Base-by-base conservation (phyloP, 2,329 filamentous ascomycete genomes). In the Colletotrichum godetiae region DNA sequence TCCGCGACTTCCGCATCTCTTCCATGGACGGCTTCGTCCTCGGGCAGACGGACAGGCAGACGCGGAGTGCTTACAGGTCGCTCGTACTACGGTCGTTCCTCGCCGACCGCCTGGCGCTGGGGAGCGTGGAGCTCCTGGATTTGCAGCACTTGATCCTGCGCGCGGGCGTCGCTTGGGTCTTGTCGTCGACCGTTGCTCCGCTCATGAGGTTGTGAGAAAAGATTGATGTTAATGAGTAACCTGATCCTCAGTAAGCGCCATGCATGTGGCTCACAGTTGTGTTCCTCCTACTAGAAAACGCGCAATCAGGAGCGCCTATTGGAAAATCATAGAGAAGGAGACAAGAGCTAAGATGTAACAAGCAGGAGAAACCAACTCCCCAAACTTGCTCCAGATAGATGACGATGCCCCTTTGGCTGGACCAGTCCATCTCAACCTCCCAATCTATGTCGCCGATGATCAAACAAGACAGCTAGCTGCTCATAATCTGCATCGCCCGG, bases 21-120 rank as follows among this genome's bases (percentile, higher is more conserved):
- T 82, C 84, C 27, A 87, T 89, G 86, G 88, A 90, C 74, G 86
- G 82, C 13, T 88, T 84, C 72, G 81, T 88, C 5, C 77, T 88
- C 19, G 68, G 76, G 10, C 76, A 82, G 10, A 79, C 79, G 27
- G 77, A 83, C 31, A 46, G 62, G 8, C 29, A 64, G 35, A 72
- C 78, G 33, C 81, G 79, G 76, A 76, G 46, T 27, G 35, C 66
- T 1, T 89, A 89, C 73, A 76, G 81, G 37, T 73, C 77, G 3
- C 76, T 82, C 2, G 80, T 88, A 10, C 65, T 85, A 63, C 82
- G 79, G 63, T 74, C 88, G 19, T 86, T 89, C 55, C 60, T 88
- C 15, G 85, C 87, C 5, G 83, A 88, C 61, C 79, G 80, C 19
- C 74, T 85, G 11, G 79, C 84, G 7, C 74, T 84, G 29, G 84